Conservation (phyloP, 108 stramenopile species). For the Cyclostephanos tholiformis region DNA sequence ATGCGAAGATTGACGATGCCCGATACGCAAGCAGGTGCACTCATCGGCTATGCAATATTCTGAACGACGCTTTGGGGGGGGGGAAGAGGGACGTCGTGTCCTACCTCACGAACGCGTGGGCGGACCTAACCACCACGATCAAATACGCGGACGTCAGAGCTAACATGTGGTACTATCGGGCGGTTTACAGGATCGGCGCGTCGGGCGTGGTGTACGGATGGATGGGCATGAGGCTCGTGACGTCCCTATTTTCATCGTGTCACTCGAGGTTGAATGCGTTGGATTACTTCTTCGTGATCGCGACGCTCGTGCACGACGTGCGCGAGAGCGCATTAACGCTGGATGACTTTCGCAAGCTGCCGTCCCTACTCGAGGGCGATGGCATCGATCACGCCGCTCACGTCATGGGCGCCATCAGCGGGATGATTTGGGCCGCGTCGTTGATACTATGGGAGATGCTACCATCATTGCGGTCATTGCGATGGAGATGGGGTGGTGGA, state of each 20-base stretch:
- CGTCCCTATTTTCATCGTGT: constrained; percentile 28
- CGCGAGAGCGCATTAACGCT: constrained; percentile 22
- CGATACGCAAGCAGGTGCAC: constrained; percentile 23
- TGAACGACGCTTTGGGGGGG: constrained; percentile 32
- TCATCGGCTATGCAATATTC: constrained; percentile 33
- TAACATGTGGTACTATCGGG: constrained; percentile 24
- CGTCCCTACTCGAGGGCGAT: constrained; percentile 34
- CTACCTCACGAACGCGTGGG: constrained; percentile 34
- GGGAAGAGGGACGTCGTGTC: constrained; percentile 25
- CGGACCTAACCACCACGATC: constrained; percentile 27
- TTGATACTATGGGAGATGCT: constrained; percentile 31
- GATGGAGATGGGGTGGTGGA: constrained; percentile 19
- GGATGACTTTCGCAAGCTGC: constrained; percentile 22
- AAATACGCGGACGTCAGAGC: constrained; percentile 28
- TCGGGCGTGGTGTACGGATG: constrained; percentile 46
- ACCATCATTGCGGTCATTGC: background rate
- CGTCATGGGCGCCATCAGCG: constrained; percentile 24
- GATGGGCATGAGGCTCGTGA: constrained; percentile 46
- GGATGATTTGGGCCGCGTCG: constrained; percentile 25
- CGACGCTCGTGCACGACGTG: constrained; percentile 40
- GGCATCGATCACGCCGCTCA: constrained; percentile 42
- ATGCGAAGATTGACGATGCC: constrained; percentile 14
- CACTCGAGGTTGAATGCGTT: constrained; percentile 38
- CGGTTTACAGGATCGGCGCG: constrained; percentile 37
- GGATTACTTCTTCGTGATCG: constrained; percentile 36